Evolutionary conservation across 139 green algal genomes (phyloP).

Genomic region (Zygnema cylindricum): DNA sequence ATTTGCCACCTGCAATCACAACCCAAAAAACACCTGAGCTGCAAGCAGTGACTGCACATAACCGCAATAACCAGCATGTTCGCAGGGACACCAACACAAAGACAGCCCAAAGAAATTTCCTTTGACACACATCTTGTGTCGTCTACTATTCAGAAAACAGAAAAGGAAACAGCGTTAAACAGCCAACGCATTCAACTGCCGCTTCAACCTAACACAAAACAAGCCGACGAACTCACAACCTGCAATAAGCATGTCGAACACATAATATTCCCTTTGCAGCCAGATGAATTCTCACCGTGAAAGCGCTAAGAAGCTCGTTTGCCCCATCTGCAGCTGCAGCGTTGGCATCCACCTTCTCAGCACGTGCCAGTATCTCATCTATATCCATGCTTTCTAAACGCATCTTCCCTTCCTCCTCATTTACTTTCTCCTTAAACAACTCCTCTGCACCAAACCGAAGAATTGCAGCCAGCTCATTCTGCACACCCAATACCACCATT

Average conservation of each 20-base stretch:
- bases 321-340: conserved; percentile 48
- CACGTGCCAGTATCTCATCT: conserved; percentile 88
- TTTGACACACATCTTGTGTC: no score
- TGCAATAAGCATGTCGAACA: no score
- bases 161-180: no score
- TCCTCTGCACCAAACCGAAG: conserved; percentile 93
- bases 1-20: conserved; percentile 64
- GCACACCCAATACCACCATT: no score
- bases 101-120: neutral
- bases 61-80: neutral
- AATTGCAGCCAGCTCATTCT: conserved; percentile 95
- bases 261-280: no score
- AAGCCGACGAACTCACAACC: no score
- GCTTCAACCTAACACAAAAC: no score
- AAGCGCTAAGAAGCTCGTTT: conserved; percentile 82
- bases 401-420: conserved; percentile 34
- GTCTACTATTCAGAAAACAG: no score
- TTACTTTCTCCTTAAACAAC: conserved; percentile 84
- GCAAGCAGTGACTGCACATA: neutral
- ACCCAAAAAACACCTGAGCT: no score
- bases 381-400: conserved; percentile 74
- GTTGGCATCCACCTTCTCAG: conserved; percentile 78
- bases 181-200: no score
- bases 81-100: neutral
- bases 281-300: conserved; percentile 47